Evolutionary conservation across 148 eudicot species (phyloP), one percentile per base, ranked within the genome.

Genomic region (Camellia granthamiana): DNA sequence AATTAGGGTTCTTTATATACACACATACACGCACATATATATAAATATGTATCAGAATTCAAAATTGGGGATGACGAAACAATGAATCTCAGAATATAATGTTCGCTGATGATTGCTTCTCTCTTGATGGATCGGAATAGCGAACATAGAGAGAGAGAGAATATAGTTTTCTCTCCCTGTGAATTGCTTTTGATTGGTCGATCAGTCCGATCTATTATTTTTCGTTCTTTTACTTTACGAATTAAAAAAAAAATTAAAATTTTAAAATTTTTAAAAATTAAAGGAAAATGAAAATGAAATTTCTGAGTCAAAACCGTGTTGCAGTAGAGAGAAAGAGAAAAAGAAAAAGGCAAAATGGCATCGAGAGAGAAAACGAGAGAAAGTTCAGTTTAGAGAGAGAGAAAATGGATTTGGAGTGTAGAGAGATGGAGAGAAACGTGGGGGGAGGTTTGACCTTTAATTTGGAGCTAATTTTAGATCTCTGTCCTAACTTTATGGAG

Each of bases 61-160:
- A 42, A 30, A 30, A 68, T 67, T 42, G n/a, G 62, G 49, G 19
- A 30, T 8, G 44, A 65, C n/a, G 49, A 77, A 21, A 47, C 30
- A 77, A 77, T 51, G 64, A 51, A 66, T 52, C 38, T 51, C 55
- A 12, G 16, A 70, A 30, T 15, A n/a, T 77, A 10, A 3, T 14
- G 16, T 11, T 64, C 15, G 30, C 4, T 2, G 47, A 68, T 18
- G 60, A 52, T 54, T 66, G n/a, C 52, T 30, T 77, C 76, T 54
- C n/a, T 68, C 56, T 38, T 10, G 71, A 9, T 46, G 56, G 80
- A 78, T 78, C 80, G 49, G 51, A 78, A 68, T 3, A 76, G 69
- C 47, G 69, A 11, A 16, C 15, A 23, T 10, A 74, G 64, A 56
- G 78, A 9, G 3, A 46, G 55, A 8, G 64, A 74, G 49, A 41